Evolutionary conservation across 1,284 basidiomycete species (phyloP), one percentile per base, ranked within the genome.

Genomic region (Sutorius eximius): DNA sequence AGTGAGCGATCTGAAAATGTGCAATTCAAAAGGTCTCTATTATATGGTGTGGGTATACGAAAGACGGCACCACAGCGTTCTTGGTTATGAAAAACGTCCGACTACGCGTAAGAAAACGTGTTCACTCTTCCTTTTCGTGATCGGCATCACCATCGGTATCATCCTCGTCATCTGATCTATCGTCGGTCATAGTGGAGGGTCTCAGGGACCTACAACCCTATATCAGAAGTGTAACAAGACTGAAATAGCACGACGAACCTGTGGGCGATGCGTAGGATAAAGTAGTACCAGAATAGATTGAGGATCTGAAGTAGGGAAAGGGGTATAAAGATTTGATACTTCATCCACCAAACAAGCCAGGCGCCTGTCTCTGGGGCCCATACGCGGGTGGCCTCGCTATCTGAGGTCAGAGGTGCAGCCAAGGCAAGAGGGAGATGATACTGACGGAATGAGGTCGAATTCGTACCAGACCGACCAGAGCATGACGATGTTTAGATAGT

Each of bases 261-360:
- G 16, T 75, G 58, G 18, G 79, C 71, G 47, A 96, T 87, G 51
- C 91, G 83, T 70, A 82, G 73, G 66, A 95, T 93, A 44, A 93
- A 76, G 71, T 79, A 85, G 70, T 92, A 95, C 93, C 93, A 96
- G 76, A 96, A 96, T 20, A 95, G 61, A 69, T 97, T 96, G 65
- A 98, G 79, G 57, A 83, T 65, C 70, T 94, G 93, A 13, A 98
- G 78, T 1, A 91, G 72, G 12, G 86, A 63, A 55, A 97, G 77
- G 0, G 93, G 89, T 0, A 71, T 61, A 64, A 95, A 92, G 48
- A 95, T 84, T 66, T 93, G 91, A 65, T 86, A 88, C 65, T 79
- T 83, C 82, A 95, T 87, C 91, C 92, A 95, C 66, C 75, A 71
- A 8, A 72, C 78, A 61, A 96, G 74, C 78, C 89, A 95, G 10